Evolutionary conservation across 1,284 basidiomycete species (phyloP).

Genomic region (Tremellales sp.): DNA sequence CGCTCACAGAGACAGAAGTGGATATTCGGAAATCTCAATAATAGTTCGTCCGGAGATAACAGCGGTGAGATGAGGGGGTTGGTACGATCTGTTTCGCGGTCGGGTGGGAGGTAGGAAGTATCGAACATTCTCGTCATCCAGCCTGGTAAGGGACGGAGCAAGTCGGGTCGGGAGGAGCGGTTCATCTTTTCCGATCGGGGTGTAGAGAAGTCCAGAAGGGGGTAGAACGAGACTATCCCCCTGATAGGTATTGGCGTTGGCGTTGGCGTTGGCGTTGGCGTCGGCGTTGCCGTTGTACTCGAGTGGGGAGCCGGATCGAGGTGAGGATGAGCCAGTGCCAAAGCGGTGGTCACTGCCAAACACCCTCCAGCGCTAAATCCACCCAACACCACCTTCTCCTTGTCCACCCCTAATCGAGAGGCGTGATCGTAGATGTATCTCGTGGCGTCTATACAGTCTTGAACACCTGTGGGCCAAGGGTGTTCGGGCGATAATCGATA

Average conservation of each 20-base stretch:
- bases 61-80: constrained; percentile 20
- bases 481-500: constrained; percentile 50
- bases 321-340: no score
- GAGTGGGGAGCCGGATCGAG: not conserved
- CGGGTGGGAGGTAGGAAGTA: constrained; percentile 25
- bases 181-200: constrained; percentile 17
- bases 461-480: constrained; percentile 47
- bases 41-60: constrained; percentile 15
- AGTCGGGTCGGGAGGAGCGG: constrained; percentile 11
- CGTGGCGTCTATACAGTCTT: constrained; percentile 47
- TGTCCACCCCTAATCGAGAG: constrained; percentile 16
- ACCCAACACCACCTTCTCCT: constrained; percentile 13
- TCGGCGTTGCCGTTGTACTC: not conserved
- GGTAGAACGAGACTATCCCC: constrained; percentile 28
- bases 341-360: constrained; percentile 17
- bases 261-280: not conserved
- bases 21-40: constrained; percentile 18
- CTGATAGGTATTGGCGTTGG: constrained; percentile 1
- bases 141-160: constrained; percentile 11
- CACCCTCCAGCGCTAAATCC: constrained; percentile 33
- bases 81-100: not conserved
- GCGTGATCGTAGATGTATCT: constrained; percentile 14
- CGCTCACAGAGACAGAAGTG: constrained; percentile 22
- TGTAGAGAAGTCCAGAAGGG: constrained; percentile 23
- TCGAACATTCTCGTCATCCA: constrained; percentile 28